A percentile compares a stretch with the other conserved stretches of the same genome.
Conservation (phyloP, 768 basidiomycete species). For the Leccinellum luteum region DNA sequence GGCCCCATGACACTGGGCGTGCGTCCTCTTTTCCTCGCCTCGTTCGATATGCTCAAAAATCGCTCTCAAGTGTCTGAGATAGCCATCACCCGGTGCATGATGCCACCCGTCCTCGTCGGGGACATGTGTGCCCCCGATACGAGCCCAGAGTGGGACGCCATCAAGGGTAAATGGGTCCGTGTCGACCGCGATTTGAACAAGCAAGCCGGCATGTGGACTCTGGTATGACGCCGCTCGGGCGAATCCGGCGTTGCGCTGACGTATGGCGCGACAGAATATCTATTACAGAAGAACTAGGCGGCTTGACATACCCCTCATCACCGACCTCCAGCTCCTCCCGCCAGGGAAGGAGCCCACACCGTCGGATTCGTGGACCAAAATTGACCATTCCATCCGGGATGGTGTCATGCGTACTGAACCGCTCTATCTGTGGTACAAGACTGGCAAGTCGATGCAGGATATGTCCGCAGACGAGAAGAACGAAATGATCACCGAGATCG, state of each 20-base stretch:
- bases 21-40: not conserved
- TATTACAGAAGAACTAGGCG: constrained; percentile 87
- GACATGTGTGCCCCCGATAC: constrained; percentile 68
- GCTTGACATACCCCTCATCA: constrained; percentile 76
- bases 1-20: constrained; percentile 30
- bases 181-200: constrained; percentile 79
- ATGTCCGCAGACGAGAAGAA: constrained; percentile 57
- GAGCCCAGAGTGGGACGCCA: constrained; percentile 69
- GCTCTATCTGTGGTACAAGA: constrained; percentile 77
- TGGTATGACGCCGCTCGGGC: constrained; percentile 43
- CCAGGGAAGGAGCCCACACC: constrained; percentile 50
- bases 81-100: constrained; percentile 60
- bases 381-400: constrained; percentile 56
- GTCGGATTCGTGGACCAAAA: constrained; percentile 61
- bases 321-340: constrained; percentile 64
- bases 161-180: constrained; percentile 86
- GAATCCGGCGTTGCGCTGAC: constrained; percentile 1
- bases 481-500: constrained; percentile 85
- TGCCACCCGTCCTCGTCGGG: constrained; percentile 54
- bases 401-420: constrained; percentile 57
- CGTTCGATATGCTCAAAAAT: not conserved
- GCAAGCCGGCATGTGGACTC: constrained; percentile 55
- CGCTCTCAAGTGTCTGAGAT: constrained; percentile 74
- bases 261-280: constrained; percentile 42
- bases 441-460: constrained; percentile 59